These are phyloP conservation scores for Pythium sukuiense DNA, from an alignment of 352 stramenopile genomes.

Conservation along the genomic window DNA sequence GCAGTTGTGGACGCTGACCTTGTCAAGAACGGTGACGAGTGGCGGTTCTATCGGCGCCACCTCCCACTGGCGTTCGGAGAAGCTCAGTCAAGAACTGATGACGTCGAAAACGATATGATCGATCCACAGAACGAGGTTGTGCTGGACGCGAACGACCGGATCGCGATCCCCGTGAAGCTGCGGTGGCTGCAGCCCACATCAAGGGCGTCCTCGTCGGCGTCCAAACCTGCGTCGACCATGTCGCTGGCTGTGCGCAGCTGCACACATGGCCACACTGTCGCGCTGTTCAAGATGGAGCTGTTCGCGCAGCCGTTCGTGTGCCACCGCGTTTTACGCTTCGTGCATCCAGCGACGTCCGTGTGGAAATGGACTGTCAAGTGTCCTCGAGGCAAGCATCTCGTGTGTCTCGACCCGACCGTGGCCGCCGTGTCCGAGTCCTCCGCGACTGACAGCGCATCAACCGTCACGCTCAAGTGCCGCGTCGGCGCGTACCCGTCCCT, in stretches of 20 bases:
- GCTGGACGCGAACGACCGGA: slow-evolving; percentile 79
- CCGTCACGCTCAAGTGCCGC: slow-evolving; percentile 84
- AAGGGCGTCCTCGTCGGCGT: not conserved
- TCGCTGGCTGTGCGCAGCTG: slow-evolving; percentile 63
- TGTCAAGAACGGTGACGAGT: slow-evolving; percentile 81
- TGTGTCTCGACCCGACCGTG: slow-evolving; percentile 74
- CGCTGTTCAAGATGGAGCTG: slow-evolving; percentile 87
- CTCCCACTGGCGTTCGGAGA: slow-evolving; percentile 56
- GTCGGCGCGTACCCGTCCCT: slow-evolving; percentile 81
- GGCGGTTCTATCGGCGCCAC: slow-evolving; percentile 73
- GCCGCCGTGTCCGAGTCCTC: slow-evolving; percentile 31
- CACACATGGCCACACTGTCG: slow-evolving; percentile 89
- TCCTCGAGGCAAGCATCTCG: slow-evolving; percentile 51
- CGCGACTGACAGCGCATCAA: slow-evolving; percentile 22
- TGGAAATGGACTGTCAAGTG: slow-evolving; percentile 59
- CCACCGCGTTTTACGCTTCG: slow-evolving; percentile 81
- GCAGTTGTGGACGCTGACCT: slow-evolving; percentile 66
- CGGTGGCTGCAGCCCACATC: slow-evolving; percentile 62
- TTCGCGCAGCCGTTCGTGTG: slow-evolving; percentile 74
- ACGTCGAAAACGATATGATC: slow-evolving; percentile 93
- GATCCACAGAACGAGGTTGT: slow-evolving; percentile 87
- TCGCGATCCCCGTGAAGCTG: slow-evolving; percentile 87
- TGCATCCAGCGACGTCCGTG: slow-evolving; percentile 49
- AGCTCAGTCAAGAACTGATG: not conserved
- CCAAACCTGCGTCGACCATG: slow-evolving; percentile 19